A percentile compares a stretch with the other conserved stretches of the same genome.
phyloP scores from a whole-genome alignment of 257 asterid species.

The Solanum stenotomum region DNA sequence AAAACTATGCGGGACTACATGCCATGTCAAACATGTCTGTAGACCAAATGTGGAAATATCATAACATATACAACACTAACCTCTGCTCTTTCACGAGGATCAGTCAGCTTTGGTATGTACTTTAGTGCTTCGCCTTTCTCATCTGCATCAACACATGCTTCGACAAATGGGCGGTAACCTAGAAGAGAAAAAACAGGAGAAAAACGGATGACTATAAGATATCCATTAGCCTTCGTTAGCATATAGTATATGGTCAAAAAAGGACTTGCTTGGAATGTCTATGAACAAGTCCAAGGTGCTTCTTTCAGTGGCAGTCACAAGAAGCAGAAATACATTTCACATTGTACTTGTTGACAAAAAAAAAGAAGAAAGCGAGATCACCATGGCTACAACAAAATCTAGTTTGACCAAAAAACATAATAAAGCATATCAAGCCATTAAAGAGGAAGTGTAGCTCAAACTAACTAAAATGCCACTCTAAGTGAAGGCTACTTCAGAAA shows the following conservation, averaged over 20 bases:
- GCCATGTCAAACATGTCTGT: not conserved
- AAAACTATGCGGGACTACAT: not conserved
- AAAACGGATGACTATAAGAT: not conserved
- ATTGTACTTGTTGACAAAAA: not conserved
- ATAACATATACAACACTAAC: constrained; percentile 17
- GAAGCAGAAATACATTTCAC: not conserved
- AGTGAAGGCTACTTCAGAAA: not conserved
- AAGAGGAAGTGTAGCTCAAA: not conserved
- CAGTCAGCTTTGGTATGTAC: constrained; percentile 81
- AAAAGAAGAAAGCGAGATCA: not conserved
- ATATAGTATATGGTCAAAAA: not conserved
- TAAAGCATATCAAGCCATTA: not conserved
- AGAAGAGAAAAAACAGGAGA: not conserved
- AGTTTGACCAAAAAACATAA: not conserved
- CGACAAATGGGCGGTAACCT: constrained; percentile 97
- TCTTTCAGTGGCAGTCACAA: not conserved
- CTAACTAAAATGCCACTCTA: not conserved
- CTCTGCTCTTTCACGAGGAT: constrained; percentile 89
- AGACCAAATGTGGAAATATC: not conserved
- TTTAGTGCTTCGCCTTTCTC: constrained; percentile 83
- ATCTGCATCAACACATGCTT: constrained; percentile 86
- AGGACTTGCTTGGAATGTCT: not conserved
- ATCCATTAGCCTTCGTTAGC: not conserved
- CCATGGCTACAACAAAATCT: not conserved
- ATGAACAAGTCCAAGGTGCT: not conserved